phyloP scores from a whole-genome alignment of 2,329 filamentous ascomycete species.

The Talaromyces verruculosus region DNA sequence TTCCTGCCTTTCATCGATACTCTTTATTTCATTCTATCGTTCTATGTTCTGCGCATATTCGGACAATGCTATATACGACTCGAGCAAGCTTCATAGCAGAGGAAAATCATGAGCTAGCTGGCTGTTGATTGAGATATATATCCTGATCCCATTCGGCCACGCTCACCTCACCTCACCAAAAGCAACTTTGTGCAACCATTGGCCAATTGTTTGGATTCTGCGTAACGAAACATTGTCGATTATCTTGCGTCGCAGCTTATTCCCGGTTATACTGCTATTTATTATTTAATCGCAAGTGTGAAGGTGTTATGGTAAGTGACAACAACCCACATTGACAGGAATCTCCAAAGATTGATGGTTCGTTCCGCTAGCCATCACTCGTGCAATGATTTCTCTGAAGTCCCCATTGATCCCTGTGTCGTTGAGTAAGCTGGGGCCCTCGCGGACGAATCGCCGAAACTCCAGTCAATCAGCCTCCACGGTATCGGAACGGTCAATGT shows the following conservation, averaged over 20 bases:
- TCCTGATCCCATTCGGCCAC: not conserved
- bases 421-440: constrained; percentile 18
- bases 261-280: not conserved
- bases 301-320: constrained; percentile 12
- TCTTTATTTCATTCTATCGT: not conserved
- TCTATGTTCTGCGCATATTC: constrained; percentile 1
- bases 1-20: not conserved
- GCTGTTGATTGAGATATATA: not conserved
- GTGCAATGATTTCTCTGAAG: constrained; percentile 33
- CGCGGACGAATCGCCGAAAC: constrained; percentile 19
- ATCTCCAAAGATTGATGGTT: not conserved
- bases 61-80: constrained; percentile 1
- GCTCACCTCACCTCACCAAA: not conserved
- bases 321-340: not conserved
- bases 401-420: constrained; percentile 30
- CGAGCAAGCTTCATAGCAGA: not conserved
- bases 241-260: not conserved
- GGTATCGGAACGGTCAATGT: constrained; percentile 20
- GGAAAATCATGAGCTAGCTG: not conserved
- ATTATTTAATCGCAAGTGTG: not conserved
- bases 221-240: not conserved
- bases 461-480: constrained; percentile 17
- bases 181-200: constrained; percentile 7
- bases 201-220: not conserved
- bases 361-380: constrained; percentile 1